A percentile compares a stretch with the other conserved stretches of the same genome.
These are phyloP conservation scores for Schwanniomyces etchellsii DNA, from an alignment of 1,139 yeast species.

Conservation along the genomic window DNA sequence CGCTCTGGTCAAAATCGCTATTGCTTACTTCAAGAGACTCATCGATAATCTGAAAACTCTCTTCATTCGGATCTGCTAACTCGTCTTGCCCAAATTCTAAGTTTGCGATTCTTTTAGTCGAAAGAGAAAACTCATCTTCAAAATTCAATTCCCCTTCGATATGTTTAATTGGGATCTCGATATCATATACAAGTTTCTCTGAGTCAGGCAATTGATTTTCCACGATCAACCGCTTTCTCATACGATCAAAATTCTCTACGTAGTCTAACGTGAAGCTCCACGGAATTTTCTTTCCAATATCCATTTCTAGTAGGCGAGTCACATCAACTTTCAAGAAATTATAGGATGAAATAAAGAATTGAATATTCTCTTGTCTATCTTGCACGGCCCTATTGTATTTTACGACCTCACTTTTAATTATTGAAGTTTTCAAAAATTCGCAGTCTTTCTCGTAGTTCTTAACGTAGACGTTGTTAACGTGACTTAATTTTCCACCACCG, in stretches of 20 bases:
- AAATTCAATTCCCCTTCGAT: conserved; percentile 8
- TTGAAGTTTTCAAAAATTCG: conserved; percentile 35
- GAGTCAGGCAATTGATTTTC: conserved; percentile 45
- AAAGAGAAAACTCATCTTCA: conserved; percentile 5
- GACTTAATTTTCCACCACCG: conserved; percentile 37
- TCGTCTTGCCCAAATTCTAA: conserved; percentile 15
- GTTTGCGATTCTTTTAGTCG: conserved; percentile 1
- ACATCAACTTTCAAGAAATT: conserved; percentile 40
- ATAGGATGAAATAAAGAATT: conserved; percentile 45
- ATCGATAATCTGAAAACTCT: conserved; percentile 42
- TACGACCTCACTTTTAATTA: conserved; percentile 43
- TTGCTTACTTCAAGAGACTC: conserved; percentile 25
- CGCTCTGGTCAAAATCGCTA: conserved; percentile 14
- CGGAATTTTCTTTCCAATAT: conserved; percentile 10
- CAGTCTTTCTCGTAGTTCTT: conserved; percentile 43
- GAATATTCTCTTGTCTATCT: conserved; percentile 57
- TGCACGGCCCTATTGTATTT: conserved; percentile 49
- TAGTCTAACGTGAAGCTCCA: conserved; percentile 49
- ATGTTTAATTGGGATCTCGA: conserved; percentile 33
- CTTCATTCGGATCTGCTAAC: conserved; percentile 9
- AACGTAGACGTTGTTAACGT: conserved; percentile 31
- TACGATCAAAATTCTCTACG: conserved; percentile 64
- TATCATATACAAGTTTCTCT: conserved; percentile 36
- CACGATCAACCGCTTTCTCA: conserved; percentile 52
- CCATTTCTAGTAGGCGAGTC: conserved; percentile 26